phyloP scores from a whole-genome alignment of 805 yeast genomes.

The Starmera caribaea region DNA sequence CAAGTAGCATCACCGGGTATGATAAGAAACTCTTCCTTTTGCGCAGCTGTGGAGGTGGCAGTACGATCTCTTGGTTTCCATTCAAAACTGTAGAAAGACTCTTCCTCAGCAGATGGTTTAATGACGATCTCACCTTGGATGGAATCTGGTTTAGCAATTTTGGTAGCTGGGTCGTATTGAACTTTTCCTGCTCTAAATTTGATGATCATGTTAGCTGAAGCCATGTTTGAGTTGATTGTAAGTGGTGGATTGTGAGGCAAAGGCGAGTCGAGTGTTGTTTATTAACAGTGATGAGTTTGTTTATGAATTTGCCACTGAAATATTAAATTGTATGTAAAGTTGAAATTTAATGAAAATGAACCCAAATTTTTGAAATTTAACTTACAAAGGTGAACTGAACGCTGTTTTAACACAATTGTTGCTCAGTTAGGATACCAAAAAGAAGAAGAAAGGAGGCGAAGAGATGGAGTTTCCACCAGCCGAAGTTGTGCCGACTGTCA shows the following conservation, averaged over 20 bases:
- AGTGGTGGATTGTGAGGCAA: no score
- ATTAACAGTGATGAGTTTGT: no score
- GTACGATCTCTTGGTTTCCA: conserved; percentile 57
- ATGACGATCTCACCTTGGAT: conserved; percentile 59
- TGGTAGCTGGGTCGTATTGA: conserved; percentile 47
- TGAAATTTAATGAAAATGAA: no score
- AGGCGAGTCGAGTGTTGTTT: no score
- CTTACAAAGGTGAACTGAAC: no score
- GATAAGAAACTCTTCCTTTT: conserved; percentile 55
- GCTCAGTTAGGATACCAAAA: not conserved
- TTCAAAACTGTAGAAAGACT: conserved; percentile 55
- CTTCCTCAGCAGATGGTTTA: conserved; percentile 57
- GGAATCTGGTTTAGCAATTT: conserved; percentile 59
- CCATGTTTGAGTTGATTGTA: no score
- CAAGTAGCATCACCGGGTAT: conserved; percentile 84
- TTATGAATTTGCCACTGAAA: no score
- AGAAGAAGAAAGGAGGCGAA: not conserved
- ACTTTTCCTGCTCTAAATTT: conserved; percentile 78
- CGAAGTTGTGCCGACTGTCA: conserved; percentile 40
- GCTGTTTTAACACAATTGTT: no score
- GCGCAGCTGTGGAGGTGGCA: conserved; percentile 27
- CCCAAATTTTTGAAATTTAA: no score
- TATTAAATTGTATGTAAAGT: no score
- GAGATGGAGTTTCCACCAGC: conserved; percentile 45
- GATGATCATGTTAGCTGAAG: conserved; percentile 26